phyloP scores from a whole-genome alignment of 2,329 filamentous ascomycete species.

The Sclerotinia subarctica region DNA sequence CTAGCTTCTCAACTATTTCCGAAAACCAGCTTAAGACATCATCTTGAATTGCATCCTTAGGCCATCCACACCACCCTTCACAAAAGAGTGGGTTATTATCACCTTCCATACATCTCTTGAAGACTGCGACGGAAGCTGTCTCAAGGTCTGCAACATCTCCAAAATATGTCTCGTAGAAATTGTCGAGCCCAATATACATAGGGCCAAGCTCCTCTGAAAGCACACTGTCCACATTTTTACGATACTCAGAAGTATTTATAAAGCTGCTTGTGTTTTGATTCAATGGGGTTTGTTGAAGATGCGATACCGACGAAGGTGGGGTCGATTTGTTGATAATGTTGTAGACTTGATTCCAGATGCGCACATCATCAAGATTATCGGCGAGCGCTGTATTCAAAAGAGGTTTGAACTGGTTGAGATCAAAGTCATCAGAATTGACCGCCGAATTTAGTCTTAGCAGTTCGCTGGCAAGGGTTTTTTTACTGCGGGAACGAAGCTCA shows the following conservation, averaged over 20 bases:
- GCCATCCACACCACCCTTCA: background rate
- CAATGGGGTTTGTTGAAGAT: constrained; percentile 15
- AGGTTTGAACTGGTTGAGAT: constrained; percentile 22
- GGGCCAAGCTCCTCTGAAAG: constrained; percentile 31
- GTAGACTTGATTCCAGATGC: constrained; percentile 20
- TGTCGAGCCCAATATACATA: constrained; percentile 23
- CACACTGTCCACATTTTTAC: constrained; percentile 8
- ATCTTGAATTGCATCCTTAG: constrained; percentile 22
- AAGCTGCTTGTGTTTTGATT: constrained; percentile 21
- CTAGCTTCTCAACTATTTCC: constrained; percentile 29
- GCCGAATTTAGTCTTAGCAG: too few relatives aligned
- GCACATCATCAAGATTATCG: constrained; percentile 21
- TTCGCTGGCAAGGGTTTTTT: too few relatives aligned
- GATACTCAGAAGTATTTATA: constrained; percentile 23
- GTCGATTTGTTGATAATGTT: constrained; percentile 23
- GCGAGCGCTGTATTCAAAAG: constrained; percentile 25
- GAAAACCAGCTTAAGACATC: constrained; percentile 30
- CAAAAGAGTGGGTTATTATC: background rate
- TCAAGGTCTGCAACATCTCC: background rate
- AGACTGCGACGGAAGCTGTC: background rate
- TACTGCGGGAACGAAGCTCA: too few relatives aligned
- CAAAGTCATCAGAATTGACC: constrained; percentile 1
- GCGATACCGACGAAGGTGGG: constrained; percentile 16
- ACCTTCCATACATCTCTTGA: background rate
- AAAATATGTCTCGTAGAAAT: constrained; percentile 22